phyloP scores from a whole-genome alignment of 768 basidiomycete genomes.

The Pisolithus orientalis region DNA sequence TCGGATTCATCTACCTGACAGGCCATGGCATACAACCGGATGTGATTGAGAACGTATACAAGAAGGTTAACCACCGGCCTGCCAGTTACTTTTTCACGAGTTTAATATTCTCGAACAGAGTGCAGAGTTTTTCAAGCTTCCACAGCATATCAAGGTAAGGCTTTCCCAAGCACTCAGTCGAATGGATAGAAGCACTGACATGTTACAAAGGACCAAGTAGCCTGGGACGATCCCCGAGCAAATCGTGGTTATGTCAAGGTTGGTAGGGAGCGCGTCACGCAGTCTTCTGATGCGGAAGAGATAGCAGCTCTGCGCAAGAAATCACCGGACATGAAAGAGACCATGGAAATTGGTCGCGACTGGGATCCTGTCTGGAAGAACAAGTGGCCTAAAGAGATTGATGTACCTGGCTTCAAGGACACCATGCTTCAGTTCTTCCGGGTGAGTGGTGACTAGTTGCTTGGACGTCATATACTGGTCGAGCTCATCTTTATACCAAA shows the following conservation, averaged over 20 bases:
- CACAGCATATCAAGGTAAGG: constrained; percentile 52
- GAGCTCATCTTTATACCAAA: constrained; percentile 23
- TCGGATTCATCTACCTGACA: constrained; percentile 74
- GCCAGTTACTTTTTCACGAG: background rate
- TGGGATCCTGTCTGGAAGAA: constrained; percentile 77
- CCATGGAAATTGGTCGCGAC: constrained; percentile 86
- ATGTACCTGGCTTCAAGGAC: constrained; percentile 60
- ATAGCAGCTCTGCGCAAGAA: constrained; percentile 68
- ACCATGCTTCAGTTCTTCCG: constrained; percentile 75
- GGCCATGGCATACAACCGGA: constrained; percentile 63
- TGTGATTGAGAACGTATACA: constrained; percentile 54
- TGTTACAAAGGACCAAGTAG: constrained; percentile 45
- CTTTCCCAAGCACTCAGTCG: background rate
- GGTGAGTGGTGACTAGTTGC: constrained; percentile 26
- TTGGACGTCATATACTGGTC: background rate
- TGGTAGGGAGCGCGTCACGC: constrained; percentile 79
- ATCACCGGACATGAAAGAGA: constrained; percentile 78
- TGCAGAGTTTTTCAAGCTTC: constrained; percentile 65
- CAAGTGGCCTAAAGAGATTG: constrained; percentile 64
- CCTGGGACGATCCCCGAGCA: constrained; percentile 81
- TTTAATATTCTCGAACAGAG: constrained; percentile 40
- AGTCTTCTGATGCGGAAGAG: constrained; percentile 61
- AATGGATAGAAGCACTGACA: background rate
- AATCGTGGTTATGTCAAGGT: constrained; percentile 81
- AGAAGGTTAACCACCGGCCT: constrained; percentile 42